Conservation (phyloP, 768 basidiomycete species). For the Tephrocybe rancida region DNA sequence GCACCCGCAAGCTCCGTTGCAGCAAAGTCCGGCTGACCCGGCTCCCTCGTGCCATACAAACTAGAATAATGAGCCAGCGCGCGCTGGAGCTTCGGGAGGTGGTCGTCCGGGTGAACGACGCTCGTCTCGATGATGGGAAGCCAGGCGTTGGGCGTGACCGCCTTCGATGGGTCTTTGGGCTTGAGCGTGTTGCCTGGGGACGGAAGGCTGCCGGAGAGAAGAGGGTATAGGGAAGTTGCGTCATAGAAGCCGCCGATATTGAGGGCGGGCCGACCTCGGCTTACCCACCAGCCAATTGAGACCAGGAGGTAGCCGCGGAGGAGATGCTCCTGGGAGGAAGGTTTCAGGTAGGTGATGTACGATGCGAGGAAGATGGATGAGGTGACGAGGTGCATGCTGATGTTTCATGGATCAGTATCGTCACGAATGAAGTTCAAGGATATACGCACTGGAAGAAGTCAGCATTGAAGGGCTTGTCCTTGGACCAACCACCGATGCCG, state of each 20-base stretch:
- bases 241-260: constrained; percentile 52
- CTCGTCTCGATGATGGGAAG: constrained; percentile 54
- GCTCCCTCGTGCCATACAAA: constrained; percentile 32
- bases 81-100: no score
- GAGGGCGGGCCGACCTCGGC: constrained; percentile 54
- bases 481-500: constrained; percentile 20
- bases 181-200: constrained; percentile 26
- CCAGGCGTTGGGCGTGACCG: constrained; percentile 58
- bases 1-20: constrained; percentile 44
- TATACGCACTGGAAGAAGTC: constrained; percentile 24
- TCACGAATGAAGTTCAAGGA: not conserved
- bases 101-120: constrained; percentile 61
- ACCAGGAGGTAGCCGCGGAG: constrained; percentile 60
- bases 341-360: constrained; percentile 39
- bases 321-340: constrained; percentile 48
- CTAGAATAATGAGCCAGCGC: constrained; percentile 32
- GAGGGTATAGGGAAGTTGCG: constrained; percentile 20
- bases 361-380: constrained; percentile 65
- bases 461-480: constrained; percentile 20
- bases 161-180: constrained; percentile 30
- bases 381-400: constrained; percentile 70
- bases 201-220: constrained; percentile 21
- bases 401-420: not conserved
- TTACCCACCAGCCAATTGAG: constrained; percentile 56
- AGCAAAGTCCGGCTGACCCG: constrained; percentile 22